These are phyloP conservation scores for Quambalaria eucalypti DNA, from an alignment of 1,284 basidiomycete species.

Conservation along the genomic window DNA sequence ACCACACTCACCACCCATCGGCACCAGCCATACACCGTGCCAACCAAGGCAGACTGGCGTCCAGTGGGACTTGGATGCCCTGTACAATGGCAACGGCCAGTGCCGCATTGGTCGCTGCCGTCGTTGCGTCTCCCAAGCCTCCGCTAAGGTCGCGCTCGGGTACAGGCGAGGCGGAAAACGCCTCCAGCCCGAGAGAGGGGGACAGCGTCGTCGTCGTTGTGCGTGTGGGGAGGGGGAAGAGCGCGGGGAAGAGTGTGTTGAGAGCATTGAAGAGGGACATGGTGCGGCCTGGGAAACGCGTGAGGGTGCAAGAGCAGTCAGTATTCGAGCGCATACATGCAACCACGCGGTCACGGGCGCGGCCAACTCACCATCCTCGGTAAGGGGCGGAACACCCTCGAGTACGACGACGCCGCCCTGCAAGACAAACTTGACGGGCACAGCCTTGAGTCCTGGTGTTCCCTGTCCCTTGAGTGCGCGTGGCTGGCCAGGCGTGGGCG, in stretches of 20 bases:
- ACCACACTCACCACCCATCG: constrained; percentile 76
- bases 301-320: neutral
- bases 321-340: neutral
- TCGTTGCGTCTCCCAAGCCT: neutral
- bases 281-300: neutral
- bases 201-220: neutral
- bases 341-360: constrained; percentile 20
- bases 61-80: constrained; percentile 73
- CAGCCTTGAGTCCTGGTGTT: constrained; percentile 52
- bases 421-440: constrained; percentile 80
- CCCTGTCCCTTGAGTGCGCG: neutral
- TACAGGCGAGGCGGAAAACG: no score
- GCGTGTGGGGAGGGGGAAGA: constrained; percentile 23
- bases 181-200: neutral
- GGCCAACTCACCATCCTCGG: constrained; percentile 51
- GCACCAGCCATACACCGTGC: constrained; percentile 79
- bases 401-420: constrained; percentile 77
- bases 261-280: neutral
- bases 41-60: constrained; percentile 85
- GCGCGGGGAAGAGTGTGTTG: neutral
- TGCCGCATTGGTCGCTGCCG: neutral
- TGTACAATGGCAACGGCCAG: constrained; percentile 62
- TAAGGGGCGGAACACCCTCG: constrained; percentile 71
- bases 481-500: neutral
- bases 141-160: neutral